Evolutionary conservation across 1,139 yeast species (phyloP), one percentile per base, ranked within the genome.

Genomic region (Kluyveromyces sp.): DNA sequence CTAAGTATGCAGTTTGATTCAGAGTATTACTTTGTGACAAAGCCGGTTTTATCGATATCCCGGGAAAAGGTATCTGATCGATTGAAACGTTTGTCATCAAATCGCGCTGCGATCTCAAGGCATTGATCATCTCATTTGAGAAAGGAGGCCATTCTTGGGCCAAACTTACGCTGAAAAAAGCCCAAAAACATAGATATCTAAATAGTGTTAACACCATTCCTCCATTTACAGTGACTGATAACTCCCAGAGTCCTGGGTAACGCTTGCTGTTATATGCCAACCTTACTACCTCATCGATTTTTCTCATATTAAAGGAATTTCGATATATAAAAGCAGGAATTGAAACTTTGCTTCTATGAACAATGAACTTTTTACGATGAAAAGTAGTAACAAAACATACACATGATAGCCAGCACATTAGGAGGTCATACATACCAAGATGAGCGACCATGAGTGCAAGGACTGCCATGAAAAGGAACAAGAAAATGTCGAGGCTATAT

Each of bases 41-140:
- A 3, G 75, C 68, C 0, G 68, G 53, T 33, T 73, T 68, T 35
- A 86, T 59, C 30, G 81, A 73, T 0, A 83, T 70, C 0, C 96
- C 96, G 2, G 78, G 66, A 3, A 69, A 64, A 0, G 78, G 70
- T 25, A 74, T 55, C 56, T 83, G 81, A 53, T 78, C 81, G 1
- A 87, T 66, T 1, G 90, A 77, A 2, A 74, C 62, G 39, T 74
- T 72, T 29, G 67, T 64, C 30, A 82, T 66, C 2, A 84, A 64
- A 58, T 88, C 96, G 48, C 96, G 67, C 59, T 89, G 92, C 0
- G 88, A 69, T 46, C 88, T 64, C 6, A 72, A 49, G 0, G 81
- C 88, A 31, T 66, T 55, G 6, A 62, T 63, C 34, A 66, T 52
- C 8, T 53, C 49, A 1, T 54, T 32, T 3, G 63, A 53, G 27